Conservation (phyloP, 225 moss, liverwort and hornwort genomes). For the Polytrichum commune region DNA sequence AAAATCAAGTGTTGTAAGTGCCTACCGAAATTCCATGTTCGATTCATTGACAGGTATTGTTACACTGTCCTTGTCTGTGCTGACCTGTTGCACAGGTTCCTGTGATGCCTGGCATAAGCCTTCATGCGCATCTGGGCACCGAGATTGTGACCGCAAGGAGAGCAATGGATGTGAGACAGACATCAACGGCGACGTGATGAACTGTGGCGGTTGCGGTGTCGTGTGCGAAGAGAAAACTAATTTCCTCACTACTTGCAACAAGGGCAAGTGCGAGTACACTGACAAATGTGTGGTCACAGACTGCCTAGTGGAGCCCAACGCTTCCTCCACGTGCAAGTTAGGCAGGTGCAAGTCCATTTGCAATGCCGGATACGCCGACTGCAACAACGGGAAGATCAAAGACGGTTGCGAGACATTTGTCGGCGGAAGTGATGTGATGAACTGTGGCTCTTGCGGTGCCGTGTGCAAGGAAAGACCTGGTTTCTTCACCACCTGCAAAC, state of each 20-base stretch:
- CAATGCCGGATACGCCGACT: slow-evolving; percentile 6
- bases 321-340: neutral
- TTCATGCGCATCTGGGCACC: too few species aligned
- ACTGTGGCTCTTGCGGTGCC: too few species aligned
- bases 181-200: neutral
- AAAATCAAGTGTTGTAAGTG: too few species aligned
- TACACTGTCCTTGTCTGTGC: too few species aligned
- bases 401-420: slow-evolving; percentile 5
- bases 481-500: slow-evolving; percentile 1
- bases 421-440: too few species aligned
- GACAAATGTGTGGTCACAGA: slow-evolving; percentile 7
- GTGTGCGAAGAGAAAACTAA: neutral
- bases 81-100: too few species aligned
- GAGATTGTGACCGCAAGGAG: too few species aligned
- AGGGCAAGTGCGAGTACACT: slow-evolving; percentile 3
- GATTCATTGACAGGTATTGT: too few species aligned
- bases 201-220: slow-evolving; percentile 8
- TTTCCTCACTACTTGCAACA: slow-evolving; percentile 1
- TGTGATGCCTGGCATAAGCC: too few species aligned
- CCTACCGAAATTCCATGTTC: too few species aligned
- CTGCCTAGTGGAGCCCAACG: neutral
- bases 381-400: neutral
- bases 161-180: slow-evolving; percentile 3
- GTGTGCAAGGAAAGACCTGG: neutral
- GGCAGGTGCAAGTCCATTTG: slow-evolving; percentile 10